phyloP scores from a whole-genome alignment of 805 yeast genomes.

The Isabelozyma rhagii region DNA sequence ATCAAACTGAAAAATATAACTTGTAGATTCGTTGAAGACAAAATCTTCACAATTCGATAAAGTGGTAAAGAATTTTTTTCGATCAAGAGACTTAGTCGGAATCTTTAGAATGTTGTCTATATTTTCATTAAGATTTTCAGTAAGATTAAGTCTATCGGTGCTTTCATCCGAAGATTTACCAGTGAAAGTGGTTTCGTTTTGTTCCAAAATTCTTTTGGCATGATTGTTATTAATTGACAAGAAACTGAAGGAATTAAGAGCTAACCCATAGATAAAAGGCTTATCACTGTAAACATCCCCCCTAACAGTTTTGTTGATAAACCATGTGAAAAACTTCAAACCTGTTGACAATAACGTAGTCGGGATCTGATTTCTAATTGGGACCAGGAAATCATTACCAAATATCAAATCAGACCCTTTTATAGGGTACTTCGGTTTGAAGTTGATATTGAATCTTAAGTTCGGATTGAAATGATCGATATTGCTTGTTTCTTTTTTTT shows the following conservation, averaged over 20 bases:
- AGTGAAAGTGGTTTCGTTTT: not conserved
- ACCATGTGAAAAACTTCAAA: conserved; percentile 51
- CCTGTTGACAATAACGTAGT: conserved; percentile 47
- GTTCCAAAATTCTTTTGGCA: not conserved
- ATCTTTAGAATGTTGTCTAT: conserved; percentile 18
- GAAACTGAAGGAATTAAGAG: conserved; percentile 53
- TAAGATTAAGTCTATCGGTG: conserved; percentile 6
- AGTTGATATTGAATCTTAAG: conserved; percentile 30
- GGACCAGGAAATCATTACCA: conserved; percentile 66
- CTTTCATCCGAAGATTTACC: not conserved
- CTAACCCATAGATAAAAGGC: conserved; percentile 64
- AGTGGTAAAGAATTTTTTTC: conserved; percentile 46
- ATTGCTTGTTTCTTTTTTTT: conserved; percentile 17
- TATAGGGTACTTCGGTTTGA: conserved; percentile 42
- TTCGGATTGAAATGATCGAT: conserved; percentile 17
- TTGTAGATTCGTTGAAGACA: conserved; percentile 31
- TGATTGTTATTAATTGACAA: conserved; percentile 26
- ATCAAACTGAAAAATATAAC: conserved; percentile 51
- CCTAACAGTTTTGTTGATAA: conserved; percentile 61
- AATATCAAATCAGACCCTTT: conserved; percentile 54
- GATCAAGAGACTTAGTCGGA: conserved; percentile 30
- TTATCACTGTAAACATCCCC: conserved; percentile 60
- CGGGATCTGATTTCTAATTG: conserved; percentile 58
- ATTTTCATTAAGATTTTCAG: conserved; percentile 24
- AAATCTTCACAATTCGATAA: conserved; percentile 36